Evolutionary conservation across 163 green algal genomes (phyloP), one percentile per base, ranked within the genome.

Genomic region (Scenedesmus sp.): DNA sequence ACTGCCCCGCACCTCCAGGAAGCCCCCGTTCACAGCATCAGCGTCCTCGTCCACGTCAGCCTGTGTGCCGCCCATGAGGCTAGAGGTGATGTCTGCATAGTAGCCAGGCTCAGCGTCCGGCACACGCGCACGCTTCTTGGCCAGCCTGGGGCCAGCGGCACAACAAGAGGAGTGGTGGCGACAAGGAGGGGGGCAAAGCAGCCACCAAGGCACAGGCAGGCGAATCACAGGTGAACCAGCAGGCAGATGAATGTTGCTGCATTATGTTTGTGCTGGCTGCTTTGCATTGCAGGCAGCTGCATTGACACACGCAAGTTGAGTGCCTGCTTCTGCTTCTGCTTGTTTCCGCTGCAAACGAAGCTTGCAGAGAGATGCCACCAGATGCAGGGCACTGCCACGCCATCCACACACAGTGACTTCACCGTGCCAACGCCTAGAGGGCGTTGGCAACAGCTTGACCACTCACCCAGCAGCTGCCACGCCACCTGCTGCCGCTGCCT

Each of bases 81-180:
- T 76, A 30, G 65, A 76, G 65, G 65, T 76, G 65, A 76, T 76
- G 65, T 76, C 65, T n/a, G 65, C 65, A 30, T 76, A 76, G 65
- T 40, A 76, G 65, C 65, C 65, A 18, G 30, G 65, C 65, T 76
- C 65, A 18, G 65, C 65, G 30, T 76, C 65, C 6, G 65, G 65
- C 30, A 76, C 65, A 40, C 65, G 65, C 30, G 65, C 65, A 10
- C 65, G 65, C 65, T 76, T 76, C 65, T 76, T 76, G 65, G 65
- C 30, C 65, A 76, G 65, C 65, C 65, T 76, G 65, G 9, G 30
- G 4, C 24, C 5, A 30, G 65, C 40, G 30, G 65, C 65, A 76
- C 1, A 15, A 24, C 51, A 22, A 61, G 51, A 22, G 51, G 51
- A 16, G 3, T 61, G 51, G 51, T 22, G 5, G 24, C 20, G 10